Evolutionary conservation across 1,139 yeast species (phyloP).

Genomic region (Geotrichum phurueaensis): DNA sequence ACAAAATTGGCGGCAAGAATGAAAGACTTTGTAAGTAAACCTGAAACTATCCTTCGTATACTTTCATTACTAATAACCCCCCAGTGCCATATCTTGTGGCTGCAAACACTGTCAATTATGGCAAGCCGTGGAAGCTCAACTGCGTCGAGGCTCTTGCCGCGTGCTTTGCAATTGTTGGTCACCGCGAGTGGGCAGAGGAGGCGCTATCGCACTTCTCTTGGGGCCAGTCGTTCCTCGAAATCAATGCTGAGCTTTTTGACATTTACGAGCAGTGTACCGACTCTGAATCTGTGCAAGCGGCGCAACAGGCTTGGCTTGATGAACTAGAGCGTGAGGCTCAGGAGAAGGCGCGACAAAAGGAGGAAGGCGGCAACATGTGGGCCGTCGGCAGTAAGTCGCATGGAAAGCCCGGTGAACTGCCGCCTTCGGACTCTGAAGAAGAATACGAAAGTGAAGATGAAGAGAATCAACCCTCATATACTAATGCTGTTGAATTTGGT

Average conservation of each 20-base stretch:
- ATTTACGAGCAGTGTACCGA: slow-evolving; percentile 77
- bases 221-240: slow-evolving; percentile 81
- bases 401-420: slow-evolving; percentile 31
- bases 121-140: slow-evolving; percentile 91
- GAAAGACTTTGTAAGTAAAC: slow-evolving; percentile 49
- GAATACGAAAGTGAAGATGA: slow-evolving; percentile 29
- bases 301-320: slow-evolving; percentile 72
- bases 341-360: slow-evolving; percentile 49
- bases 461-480: slow-evolving; percentile 15
- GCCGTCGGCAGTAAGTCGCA: slow-evolving; percentile 71
- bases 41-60: not conserved
- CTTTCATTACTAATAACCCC: not conserved
- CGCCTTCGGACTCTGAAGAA: slow-evolving; percentile 30
- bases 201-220: slow-evolving; percentile 78
- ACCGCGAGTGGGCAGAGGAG: slow-evolving; percentile 77
- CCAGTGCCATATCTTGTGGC: slow-evolving; percentile 83
- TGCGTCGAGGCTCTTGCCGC: slow-evolving; percentile 98
- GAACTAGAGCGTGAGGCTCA: slow-evolving; percentile 62
- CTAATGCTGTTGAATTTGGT: slow-evolving; percentile 17
- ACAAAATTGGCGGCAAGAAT: slow-evolving; percentile 83
- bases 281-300: slow-evolving; percentile 61
- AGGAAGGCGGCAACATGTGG: slow-evolving; percentile 61
- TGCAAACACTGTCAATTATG: slow-evolving; percentile 95
- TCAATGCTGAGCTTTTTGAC: slow-evolving; percentile 72
- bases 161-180: slow-evolving; percentile 91